These are phyloP conservation scores for Furcasterigmium sp. DNA, from an alignment of 2,329 filamentous ascomycete species.

Conservation along the genomic window DNA sequence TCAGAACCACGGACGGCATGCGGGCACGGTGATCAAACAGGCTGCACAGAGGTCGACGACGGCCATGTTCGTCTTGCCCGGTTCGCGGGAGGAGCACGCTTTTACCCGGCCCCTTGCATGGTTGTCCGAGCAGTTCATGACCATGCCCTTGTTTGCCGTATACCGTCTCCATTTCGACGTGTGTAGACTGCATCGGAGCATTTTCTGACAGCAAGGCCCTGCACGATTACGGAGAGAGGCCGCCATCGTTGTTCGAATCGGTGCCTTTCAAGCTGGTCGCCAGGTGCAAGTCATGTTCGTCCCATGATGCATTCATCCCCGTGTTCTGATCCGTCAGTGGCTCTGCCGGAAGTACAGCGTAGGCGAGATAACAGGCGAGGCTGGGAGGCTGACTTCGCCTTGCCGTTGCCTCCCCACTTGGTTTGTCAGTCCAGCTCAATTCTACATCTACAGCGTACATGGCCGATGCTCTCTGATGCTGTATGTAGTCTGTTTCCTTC, in stretches of 20 bases:
- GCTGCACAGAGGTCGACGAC: too few relatives aligned
- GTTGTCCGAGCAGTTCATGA: not conserved
- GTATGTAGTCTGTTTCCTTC: too few relatives aligned
- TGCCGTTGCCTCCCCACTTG: too few relatives aligned
- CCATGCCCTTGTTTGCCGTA: not conserved
- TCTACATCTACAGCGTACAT: too few relatives aligned
- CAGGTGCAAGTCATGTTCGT: not conserved
- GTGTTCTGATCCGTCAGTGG: not conserved
- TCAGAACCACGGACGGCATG: slow-evolving; percentile 3
- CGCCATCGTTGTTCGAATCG: too few relatives aligned
- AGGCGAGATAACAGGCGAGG: too few relatives aligned
- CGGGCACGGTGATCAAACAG: slow-evolving; percentile 13
- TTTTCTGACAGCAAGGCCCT: not conserved
- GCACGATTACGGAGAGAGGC: not conserved
- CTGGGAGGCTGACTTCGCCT: too few relatives aligned
- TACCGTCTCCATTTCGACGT: not conserved
- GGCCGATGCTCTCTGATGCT: too few relatives aligned
- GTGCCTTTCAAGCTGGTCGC: too few relatives aligned
- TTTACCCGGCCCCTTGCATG: not conserved
- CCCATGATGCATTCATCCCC: not conserved
- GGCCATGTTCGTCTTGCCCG: not conserved
- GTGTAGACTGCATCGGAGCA: not conserved
- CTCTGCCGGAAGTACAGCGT: too few relatives aligned
- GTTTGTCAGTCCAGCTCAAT: too few relatives aligned
- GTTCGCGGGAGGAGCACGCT: not conserved